Percentiles rank a stretch among this genome's conserved stretches.
Evolutionary conservation across 441 rosid genomes (phyloP).

Genomic region (Viola pubescens): DNA sequence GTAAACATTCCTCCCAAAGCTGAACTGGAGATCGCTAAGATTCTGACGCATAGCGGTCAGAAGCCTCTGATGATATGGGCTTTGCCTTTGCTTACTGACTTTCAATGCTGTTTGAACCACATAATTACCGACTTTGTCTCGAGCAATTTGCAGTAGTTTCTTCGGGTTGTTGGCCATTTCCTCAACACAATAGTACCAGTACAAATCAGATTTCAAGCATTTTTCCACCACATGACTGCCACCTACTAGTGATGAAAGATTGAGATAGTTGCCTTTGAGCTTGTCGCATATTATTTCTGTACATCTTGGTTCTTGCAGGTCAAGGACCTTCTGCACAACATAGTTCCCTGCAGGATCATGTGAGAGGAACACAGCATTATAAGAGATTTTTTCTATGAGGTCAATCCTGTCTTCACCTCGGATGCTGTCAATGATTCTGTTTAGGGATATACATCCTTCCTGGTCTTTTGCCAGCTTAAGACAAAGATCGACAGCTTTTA

Average conservation of each 20-base stretch:
- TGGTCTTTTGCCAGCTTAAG: slow-evolving; percentile 16
- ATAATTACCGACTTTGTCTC: slow-evolving; percentile 32
- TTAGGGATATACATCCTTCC: slow-evolving; percentile 25
- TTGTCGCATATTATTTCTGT: slow-evolving; percentile 6
- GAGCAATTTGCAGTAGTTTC: slow-evolving; percentile 20
- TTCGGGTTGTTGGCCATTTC: slow-evolving; percentile 17
- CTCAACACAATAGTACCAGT: slow-evolving; percentile 9
- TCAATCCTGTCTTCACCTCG: slow-evolving; percentile 7
- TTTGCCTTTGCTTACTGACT: slow-evolving; percentile 7
- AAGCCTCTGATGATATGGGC: slow-evolving; percentile 8
- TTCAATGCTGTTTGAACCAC: slow-evolving; percentile 30
- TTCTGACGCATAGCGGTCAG: slow-evolving; percentile 1
- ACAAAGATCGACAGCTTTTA: slow-evolving; percentile 8
- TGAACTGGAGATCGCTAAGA: slow-evolving; percentile 3
- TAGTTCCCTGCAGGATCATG: slow-evolving; percentile 25
- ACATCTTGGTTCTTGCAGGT: slow-evolving; percentile 12
- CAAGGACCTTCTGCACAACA: slow-evolving; percentile 24
- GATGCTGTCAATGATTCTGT: slow-evolving; percentile 19
- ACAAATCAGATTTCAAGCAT: slow-evolving; percentile 15
- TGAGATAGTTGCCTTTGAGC: slow-evolving; percentile 18
- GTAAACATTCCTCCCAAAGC: slow-evolving; percentile 20
- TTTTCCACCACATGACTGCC: slow-evolving; percentile 31
- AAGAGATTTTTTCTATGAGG: slow-evolving; percentile 8
- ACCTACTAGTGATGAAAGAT: slow-evolving; percentile 20
- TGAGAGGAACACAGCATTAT: slow-evolving; percentile 21